Evolutionary conservation across 1,139 yeast species (phyloP).

Genomic region (Yamadazyma atmosphaerica): DNA sequence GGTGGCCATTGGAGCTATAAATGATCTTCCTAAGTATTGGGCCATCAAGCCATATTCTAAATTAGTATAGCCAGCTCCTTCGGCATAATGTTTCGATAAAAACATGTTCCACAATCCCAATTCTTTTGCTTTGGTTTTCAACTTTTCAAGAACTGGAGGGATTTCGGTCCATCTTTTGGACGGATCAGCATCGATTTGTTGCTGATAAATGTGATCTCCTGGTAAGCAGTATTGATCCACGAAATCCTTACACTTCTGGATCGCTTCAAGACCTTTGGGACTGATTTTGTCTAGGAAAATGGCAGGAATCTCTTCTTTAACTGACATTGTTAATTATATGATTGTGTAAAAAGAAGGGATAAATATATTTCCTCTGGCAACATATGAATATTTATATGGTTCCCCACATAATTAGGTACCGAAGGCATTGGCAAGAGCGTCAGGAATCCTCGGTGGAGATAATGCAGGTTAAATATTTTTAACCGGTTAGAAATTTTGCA

Average conservation of each 20-base stretch:
- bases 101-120: slow-evolving; percentile 69
- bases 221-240: slow-evolving; percentile 64
- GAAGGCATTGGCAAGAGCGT: too few relatives aligned
- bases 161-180: slow-evolving; percentile 48
- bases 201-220: slow-evolving; percentile 47
- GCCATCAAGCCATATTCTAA: slow-evolving; percentile 74
- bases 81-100: slow-evolving; percentile 54
- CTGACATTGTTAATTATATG: slow-evolving; percentile 9
- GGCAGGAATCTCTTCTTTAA: slow-evolving; percentile 44
- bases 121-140: slow-evolving; percentile 55
- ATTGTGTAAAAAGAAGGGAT: too few relatives aligned
- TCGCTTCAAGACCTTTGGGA: slow-evolving; percentile 52
- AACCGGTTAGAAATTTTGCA: too few relatives aligned
- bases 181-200: slow-evolving; percentile 42
- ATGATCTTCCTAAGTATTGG: slow-evolving; percentile 60
- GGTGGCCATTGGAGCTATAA: slow-evolving; percentile 62
- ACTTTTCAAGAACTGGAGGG: slow-evolving; percentile 53
- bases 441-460: too few relatives aligned
- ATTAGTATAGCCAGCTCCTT: slow-evolving; percentile 66
- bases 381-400: too few relatives aligned
- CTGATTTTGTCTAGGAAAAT: slow-evolving; percentile 45
- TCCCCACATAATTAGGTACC: too few relatives aligned
- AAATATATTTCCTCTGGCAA: too few relatives aligned
- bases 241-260: slow-evolving; percentile 50
- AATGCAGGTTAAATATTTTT: too few relatives aligned